Evolutionary conservation across 495 filamentous ascomycete genomes (phyloP).

Genomic region (Xylona heveae): DNA sequence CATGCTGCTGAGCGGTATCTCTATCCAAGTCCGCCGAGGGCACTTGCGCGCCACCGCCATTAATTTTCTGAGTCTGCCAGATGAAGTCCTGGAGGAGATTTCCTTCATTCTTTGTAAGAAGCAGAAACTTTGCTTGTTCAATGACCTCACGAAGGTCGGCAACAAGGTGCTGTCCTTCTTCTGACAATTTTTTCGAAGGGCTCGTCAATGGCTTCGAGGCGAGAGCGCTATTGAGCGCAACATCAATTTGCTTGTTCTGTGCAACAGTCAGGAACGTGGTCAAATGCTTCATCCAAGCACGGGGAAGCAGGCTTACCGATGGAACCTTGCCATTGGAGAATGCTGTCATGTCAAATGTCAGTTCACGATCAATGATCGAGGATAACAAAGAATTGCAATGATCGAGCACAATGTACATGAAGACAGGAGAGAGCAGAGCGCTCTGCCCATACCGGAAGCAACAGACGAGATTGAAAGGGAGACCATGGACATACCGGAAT

Average conservation of each 20-base stretch:
- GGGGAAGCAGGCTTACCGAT: slow-evolving; percentile 35
- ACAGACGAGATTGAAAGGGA: too few species aligned
- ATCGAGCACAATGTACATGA: too few species aligned
- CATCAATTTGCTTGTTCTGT: slow-evolving; percentile 84
- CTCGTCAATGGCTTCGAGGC: slow-evolving; percentile 38
- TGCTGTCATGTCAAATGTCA: slow-evolving; percentile 23
- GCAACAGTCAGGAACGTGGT: not conserved
- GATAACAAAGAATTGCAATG: too few species aligned
- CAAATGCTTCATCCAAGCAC: not conserved
- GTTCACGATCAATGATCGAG: slow-evolving; percentile 9
- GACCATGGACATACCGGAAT: slow-evolving; percentile 31
- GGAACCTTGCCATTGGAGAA: slow-evolving; percentile 83
- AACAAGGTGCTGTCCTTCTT: slow-evolving; percentile 59
- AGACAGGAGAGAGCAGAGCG: too few species aligned
- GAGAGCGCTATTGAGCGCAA: slow-evolving; percentile 72
- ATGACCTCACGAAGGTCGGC: slow-evolving; percentile 64
- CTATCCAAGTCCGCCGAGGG: slow-evolving; percentile 51
- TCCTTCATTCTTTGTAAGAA: slow-evolving; percentile 91
- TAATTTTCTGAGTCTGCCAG: slow-evolving; percentile 67
- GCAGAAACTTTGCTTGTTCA: slow-evolving; percentile 63
- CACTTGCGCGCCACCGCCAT: slow-evolving; percentile 29
- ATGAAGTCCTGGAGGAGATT: slow-evolving; percentile 92
- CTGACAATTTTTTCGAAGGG: slow-evolving; percentile 60
- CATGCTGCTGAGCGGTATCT: slow-evolving; percentile 58
- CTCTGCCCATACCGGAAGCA: too few species aligned